A percentile compares a stretch with the other conserved stretches of the same genome.
phyloP scores from a whole-genome alignment of 768 basidiomycete species.

The Lepiota venenata region DNA sequence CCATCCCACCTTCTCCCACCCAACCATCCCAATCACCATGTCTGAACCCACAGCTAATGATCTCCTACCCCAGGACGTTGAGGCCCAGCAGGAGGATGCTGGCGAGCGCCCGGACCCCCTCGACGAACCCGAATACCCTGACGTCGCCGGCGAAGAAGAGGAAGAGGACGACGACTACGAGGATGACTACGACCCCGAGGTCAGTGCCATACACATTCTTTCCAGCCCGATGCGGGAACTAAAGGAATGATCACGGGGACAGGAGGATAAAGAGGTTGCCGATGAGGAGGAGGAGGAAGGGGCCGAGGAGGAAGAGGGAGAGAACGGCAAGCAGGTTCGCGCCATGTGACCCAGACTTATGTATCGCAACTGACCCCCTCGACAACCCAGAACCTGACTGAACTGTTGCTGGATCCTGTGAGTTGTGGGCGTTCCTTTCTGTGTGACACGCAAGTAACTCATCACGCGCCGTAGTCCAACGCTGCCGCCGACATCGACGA shows the following conservation, averaged over 20 bases:
- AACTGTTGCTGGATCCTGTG: slow-evolving; percentile 1
- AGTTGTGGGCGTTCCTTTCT: neutral
- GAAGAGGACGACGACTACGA: slow-evolving; percentile 3
- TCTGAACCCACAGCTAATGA: slow-evolving; percentile 3
- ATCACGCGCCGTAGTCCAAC: slow-evolving; percentile 4
- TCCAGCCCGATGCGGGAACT: neutral
- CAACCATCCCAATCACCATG: neutral
- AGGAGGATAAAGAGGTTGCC: slow-evolving; percentile 2
- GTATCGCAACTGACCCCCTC: neutral
- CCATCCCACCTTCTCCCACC: neutral
- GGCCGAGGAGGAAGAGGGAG: neutral
- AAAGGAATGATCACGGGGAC: neutral
- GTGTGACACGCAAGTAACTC: neutral
- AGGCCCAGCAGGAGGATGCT: neutral
- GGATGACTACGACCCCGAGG: slow-evolving; percentile 7
- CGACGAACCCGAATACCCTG: neutral
- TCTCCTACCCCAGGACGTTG: slow-evolving; percentile 1
- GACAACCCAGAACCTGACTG: slow-evolving; percentile 2
- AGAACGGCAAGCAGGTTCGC: neutral
- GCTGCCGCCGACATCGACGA: neutral
- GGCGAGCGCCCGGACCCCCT: neutral
- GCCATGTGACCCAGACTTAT: neutral
- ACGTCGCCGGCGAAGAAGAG: neutral
- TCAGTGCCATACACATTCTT: neutral
- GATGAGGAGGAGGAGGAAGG: slow-evolving; percentile 6